Conservation (phyloP, 2,329 filamentous ascomycete species). For the Paecilomyces sp. region DNA sequence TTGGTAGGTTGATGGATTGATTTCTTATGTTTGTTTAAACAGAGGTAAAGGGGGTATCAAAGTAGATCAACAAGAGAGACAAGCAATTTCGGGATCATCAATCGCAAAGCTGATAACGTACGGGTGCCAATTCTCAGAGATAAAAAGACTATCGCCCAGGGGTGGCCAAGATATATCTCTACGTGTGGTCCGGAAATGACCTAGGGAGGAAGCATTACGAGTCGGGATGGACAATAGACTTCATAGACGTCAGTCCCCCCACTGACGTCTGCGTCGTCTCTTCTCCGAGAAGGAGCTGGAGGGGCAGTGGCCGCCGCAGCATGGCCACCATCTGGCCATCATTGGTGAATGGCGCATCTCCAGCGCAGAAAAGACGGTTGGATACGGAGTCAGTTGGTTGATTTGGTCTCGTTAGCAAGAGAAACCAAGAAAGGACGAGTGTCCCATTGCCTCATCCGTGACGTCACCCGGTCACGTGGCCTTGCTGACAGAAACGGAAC, state of each 20-base stretch:
- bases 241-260: background rate
- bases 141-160: background rate
- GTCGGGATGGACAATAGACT: background rate
- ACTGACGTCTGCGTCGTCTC: background rate
- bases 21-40: too few species aligned
- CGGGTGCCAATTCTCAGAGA: background rate
- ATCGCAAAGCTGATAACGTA: background rate
- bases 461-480: background rate
- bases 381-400: too few species aligned
- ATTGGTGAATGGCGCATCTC: background rate
- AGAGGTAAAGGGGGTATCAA: background rate
- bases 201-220: background rate
- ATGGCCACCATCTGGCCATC: background rate
- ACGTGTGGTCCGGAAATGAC: slow-evolving; percentile 8
- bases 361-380: background rate
- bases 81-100: background rate
- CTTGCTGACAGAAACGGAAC: background rate
- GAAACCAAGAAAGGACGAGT: background rate
- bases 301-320: background rate
- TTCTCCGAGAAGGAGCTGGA: background rate
- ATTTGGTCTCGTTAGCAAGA: background rate
- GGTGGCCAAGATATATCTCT: background rate
- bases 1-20: background rate
- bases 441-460: background rate
- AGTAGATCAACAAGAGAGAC: background rate